These are phyloP conservation scores for Termitomyces sp. DNA, from an alignment of 768 basidiomycete species.

Conservation along the genomic window DNA sequence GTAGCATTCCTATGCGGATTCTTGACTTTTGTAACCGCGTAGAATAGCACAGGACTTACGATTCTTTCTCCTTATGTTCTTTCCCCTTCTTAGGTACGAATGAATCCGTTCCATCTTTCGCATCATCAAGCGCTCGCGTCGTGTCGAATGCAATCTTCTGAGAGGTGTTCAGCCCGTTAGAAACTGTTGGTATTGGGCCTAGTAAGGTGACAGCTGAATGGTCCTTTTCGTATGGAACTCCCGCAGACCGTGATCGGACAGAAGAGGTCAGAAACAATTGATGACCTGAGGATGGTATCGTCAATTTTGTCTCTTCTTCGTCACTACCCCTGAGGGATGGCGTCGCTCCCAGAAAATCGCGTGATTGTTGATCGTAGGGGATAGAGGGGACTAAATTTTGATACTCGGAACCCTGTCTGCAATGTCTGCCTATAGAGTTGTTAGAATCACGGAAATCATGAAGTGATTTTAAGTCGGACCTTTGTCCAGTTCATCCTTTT, in stretches of 20 bases:
- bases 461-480: slow-evolving; percentile 23
- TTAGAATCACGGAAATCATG: slow-evolving; percentile 6
- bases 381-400: slow-evolving; percentile 69
- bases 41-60: slow-evolving; percentile 5
- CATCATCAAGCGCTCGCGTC: not conserved
- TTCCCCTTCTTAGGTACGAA: slow-evolving; percentile 31
- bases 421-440: slow-evolving; percentile 4
- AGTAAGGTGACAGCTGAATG: slow-evolving; percentile 19
- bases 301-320: slow-evolving; percentile 15
- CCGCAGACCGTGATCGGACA: slow-evolving; percentile 49
- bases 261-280: slow-evolving; percentile 38
- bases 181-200: not conserved
- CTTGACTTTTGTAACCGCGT: not conserved
- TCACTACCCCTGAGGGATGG: slow-evolving; percentile 33
- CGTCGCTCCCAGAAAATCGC: slow-evolving; percentile 48
- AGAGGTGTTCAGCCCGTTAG: not conserved
- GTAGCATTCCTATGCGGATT: slow-evolving; percentile 15
- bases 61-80: slow-evolving; percentile 30
- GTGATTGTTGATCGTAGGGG: slow-evolving; percentile 43
- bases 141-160: not conserved
- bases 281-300: slow-evolving; percentile 17
- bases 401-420: slow-evolving; percentile 30
- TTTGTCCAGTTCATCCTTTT: slow-evolving; percentile 47
- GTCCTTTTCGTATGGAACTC: slow-evolving; percentile 37
- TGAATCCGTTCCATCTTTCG: slow-evolving; percentile 12